A percentile compares a stretch with the other conserved stretches of the same genome.
Evolutionary conservation across 768 basidiomycete species (phyloP).

Genomic region (Lactifluus volemus): DNA sequence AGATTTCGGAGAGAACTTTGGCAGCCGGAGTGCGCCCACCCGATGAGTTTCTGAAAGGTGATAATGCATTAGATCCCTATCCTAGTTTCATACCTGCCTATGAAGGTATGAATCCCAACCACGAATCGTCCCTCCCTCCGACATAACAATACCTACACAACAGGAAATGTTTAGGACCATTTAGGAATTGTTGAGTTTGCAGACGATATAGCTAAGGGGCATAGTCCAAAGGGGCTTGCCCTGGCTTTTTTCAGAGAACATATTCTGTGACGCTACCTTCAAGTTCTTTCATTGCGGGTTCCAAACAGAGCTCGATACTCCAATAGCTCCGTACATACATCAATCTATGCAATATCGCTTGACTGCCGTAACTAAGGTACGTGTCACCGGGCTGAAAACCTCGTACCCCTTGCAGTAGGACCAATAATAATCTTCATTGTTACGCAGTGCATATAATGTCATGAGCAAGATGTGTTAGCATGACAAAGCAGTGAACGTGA

Average conservation of each 20-base stretch:
- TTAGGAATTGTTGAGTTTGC: no score
- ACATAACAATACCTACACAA: no score
- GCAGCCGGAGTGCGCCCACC: slow-evolving; percentile 4
- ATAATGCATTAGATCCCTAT: background rate
- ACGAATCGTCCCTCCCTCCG: no score
- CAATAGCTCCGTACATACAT: background rate
- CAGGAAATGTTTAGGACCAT: no score
- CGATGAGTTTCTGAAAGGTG: background rate
- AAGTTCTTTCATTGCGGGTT: background rate
- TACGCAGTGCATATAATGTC: background rate
- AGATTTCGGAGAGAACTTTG: background rate
- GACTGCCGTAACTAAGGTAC: background rate
- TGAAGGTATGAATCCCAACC: background rate
- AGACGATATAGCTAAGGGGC: no score
- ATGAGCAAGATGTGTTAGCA: background rate
- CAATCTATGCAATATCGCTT: background rate
- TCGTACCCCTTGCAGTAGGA: background rate
- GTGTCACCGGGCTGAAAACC: background rate
- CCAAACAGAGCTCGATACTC: background rate
- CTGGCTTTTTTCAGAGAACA: background rate
- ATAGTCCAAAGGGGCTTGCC: background rate
- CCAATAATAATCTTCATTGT: background rate
- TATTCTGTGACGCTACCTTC: background rate
- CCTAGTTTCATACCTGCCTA: background rate
- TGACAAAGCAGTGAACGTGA: background rate